phyloP scores from a whole-genome alignment of 495 filamentous ascomycete species.

The Glarea lozoyensis region DNA sequence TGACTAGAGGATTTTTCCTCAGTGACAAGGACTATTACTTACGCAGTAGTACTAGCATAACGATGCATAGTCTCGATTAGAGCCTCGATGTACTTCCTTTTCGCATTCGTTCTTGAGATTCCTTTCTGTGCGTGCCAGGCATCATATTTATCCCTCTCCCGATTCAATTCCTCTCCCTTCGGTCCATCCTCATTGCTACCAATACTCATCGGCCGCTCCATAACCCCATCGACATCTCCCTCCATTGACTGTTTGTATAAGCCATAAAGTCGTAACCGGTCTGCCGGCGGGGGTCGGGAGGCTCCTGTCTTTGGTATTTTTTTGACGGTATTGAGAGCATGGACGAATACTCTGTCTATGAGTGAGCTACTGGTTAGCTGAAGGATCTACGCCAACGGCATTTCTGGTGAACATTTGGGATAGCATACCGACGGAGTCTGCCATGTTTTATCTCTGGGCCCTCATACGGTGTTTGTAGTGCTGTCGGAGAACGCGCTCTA shows the following conservation, averaged over 20 bases:
- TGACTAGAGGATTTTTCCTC: too few relatives aligned
- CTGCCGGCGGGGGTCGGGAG: constrained; percentile 72
- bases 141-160: constrained; percentile 66
- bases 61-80: constrained; percentile 94
- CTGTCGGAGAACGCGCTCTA: too few relatives aligned
- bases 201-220: constrained; percentile 62
- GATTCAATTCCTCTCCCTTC: constrained; percentile 35
- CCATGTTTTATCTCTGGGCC: constrained; percentile 31
- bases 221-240: constrained; percentile 87
- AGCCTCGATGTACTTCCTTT: constrained; percentile 84
- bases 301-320: constrained; percentile 91
- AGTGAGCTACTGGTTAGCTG: not conserved
- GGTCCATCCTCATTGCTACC: constrained; percentile 20
- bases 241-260: constrained; percentile 99
- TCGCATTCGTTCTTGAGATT: constrained; percentile 80
- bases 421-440: constrained; percentile 40
- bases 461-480: too few relatives aligned
- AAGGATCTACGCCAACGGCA: not conserved
- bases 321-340: constrained; percentile 96
- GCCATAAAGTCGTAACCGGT: constrained; percentile 87
- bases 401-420: not conserved
- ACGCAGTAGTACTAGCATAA: constrained; percentile 75
- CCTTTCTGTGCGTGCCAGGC: constrained; percentile 85
- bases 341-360: constrained; percentile 94
- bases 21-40: constrained; percentile 17